Base-by-base conservation (phyloP, 306 rosid species). In the Medicago arabica region DNA sequence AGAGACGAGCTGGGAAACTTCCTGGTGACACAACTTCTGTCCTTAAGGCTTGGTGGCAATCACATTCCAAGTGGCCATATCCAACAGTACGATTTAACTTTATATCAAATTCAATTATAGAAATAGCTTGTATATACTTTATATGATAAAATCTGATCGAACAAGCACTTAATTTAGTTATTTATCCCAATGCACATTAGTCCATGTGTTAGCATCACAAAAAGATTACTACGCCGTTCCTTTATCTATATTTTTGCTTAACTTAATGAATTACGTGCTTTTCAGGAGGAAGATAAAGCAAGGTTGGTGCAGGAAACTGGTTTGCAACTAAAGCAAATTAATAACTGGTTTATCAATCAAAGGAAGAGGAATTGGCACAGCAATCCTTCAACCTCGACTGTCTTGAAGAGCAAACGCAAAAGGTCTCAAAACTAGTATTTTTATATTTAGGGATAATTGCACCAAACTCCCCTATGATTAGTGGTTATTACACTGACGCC, bases 351-450 rank as follows among this genome's bases (percentile, higher is more conserved):
- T 86, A 93, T 93, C 76, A 93, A 93, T 85, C 98, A 93, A 78
- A 85, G 98, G 83, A 93, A 93, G 88, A 86, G 97, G 83, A 93
- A 93, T 82, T 93, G 97, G 98, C 96, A 93, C 87, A 89, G 86
- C 89, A 93, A 89, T 78, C 86, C 96, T 74, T 93, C 97, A 25
- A 85, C 89, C 68, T 90, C 98, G 9, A 87, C 95, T 3, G 95
- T 87, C 76, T 87, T 85, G 72, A 93, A 93, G 86, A 93, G 90
- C 91, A 93, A 93, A 81, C 91, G 98, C 87, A 93, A 90, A 68
- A 93, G 97, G 97, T 90, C 46, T 69, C 62, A 10, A 65, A 73
- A 47, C 50, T 41, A 53, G 57, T 41, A 21, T 46, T 28, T 71
- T 54, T 53, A 21, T 60, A 21, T 19, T 36, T 64, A 17, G 53